Percentiles rank a stretch among this genome's conserved stretches.
Conservation (phyloP, 257 asterid genomes). For the Solanum dulcamara region DNA sequence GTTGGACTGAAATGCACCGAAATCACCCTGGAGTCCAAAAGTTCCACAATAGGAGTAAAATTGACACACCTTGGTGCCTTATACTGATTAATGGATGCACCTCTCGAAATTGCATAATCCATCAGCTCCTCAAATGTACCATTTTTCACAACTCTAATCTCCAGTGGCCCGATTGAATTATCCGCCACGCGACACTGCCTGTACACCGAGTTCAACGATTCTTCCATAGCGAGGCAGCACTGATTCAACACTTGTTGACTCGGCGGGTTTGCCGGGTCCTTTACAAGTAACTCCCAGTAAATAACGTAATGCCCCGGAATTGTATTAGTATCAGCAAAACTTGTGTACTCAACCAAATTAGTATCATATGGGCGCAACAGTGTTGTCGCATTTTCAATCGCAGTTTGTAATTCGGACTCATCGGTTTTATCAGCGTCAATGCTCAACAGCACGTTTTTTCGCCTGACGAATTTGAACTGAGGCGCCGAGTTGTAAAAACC, state of each 20-base stretch:
- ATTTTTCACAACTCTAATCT: slow-evolving; percentile 53
- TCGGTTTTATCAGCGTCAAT: slow-evolving; percentile 72
- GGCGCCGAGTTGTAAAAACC: slow-evolving; percentile 64
- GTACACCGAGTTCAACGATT: slow-evolving; percentile 60
- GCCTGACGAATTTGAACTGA: slow-evolving; percentile 52
- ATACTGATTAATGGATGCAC: slow-evolving; percentile 79
- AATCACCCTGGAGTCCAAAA: slow-evolving; percentile 52
- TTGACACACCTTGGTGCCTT: slow-evolving; percentile 83
- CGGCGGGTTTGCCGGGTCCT: slow-evolving; percentile 21
- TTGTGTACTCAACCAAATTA: slow-evolving; percentile 56
- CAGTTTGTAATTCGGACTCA: slow-evolving; percentile 58
- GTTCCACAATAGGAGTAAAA: slow-evolving; percentile 56
- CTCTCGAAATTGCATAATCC: slow-evolving; percentile 79
- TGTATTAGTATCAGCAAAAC: slow-evolving; percentile 43
- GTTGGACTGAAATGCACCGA: slow-evolving; percentile 55
- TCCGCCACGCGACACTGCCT: slow-evolving; percentile 70
- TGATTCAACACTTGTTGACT: slow-evolving; percentile 21
- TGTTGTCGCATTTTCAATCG: slow-evolving; percentile 39
- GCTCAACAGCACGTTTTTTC: slow-evolving; percentile 60
- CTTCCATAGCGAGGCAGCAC: slow-evolving; percentile 59
- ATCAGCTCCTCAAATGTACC: slow-evolving; percentile 79
- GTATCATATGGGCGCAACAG: slow-evolving; percentile 23
- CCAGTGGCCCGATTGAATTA: slow-evolving; percentile 69
- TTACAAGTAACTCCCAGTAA: slow-evolving; percentile 55
- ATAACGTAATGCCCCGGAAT: slow-evolving; percentile 81